Percentiles rank a stretch among this genome's conserved stretches.
Conservation (phyloP, 164 flowering plant genomes). For the Aristolochia fimbriata region DNA sequence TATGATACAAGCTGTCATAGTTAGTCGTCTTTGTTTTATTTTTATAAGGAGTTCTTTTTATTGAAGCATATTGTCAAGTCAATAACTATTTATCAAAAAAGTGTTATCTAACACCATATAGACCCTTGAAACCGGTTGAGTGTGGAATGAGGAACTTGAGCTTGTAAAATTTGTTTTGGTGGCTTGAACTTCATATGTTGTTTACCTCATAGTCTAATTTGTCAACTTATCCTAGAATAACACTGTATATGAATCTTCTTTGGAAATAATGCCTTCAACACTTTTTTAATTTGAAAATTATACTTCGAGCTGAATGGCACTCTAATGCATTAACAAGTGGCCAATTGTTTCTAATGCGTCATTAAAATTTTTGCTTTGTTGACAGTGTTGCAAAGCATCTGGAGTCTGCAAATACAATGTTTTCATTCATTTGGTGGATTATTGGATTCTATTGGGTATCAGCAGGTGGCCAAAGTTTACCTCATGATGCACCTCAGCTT, state of each 20-base stretch:
- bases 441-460: slow-evolving; percentile 86
- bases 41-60: too few relatives aligned
- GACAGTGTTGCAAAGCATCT: slow-evolving; percentile 58
- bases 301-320: too few relatives aligned
- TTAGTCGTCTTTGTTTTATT: too few relatives aligned
- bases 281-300: too few relatives aligned
- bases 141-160: too few relatives aligned
- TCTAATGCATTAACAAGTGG: neutral
- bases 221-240: neutral
- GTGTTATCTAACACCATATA: too few relatives aligned
- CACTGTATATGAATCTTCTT: neutral
- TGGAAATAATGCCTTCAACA: neutral
- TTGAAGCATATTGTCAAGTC: too few relatives aligned
- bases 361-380: neutral
- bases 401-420: slow-evolving; percentile 82
- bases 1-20: too few relatives aligned
- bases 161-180: too few relatives aligned
- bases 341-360: neutral
- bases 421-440: slow-evolving; percentile 88
- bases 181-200: neutral
- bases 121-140: too few relatives aligned
- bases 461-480: slow-evolving; percentile 49
- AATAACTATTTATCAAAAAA: too few relatives aligned
- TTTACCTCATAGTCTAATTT: neutral
- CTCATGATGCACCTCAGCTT: slow-evolving; percentile 55